Evolutionary conservation across 352 stramenopile species (phyloP).

Genomic region (Phytophthora kernoviae): DNA sequence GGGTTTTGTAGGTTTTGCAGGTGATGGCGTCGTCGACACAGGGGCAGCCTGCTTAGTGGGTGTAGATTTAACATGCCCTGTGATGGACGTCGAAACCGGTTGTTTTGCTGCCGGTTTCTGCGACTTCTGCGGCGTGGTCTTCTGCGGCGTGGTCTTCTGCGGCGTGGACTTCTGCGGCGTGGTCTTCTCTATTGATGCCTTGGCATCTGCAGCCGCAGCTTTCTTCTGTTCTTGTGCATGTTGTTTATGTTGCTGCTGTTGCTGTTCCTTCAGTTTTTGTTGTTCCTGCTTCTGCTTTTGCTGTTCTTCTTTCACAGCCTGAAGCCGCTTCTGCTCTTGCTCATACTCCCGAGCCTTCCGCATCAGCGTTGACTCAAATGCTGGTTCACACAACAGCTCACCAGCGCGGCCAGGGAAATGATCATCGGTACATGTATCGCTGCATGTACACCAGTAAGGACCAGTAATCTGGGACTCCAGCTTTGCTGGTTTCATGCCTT

Average conservation of each 20-base stretch:
- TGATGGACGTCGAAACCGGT: neutral
- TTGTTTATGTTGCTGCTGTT: slow-evolving; percentile 29
- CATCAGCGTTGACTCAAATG: slow-evolving; percentile 58
- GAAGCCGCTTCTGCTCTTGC: slow-evolving; percentile 39
- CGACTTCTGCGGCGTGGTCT: slow-evolving; percentile 7
- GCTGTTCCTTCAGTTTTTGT: slow-evolving; percentile 24
- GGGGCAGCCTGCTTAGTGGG: neutral
- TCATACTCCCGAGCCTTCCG: slow-evolving; percentile 51
- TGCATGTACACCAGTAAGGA: slow-evolving; percentile 42
- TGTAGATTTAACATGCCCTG: neutral
- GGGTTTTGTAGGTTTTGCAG: slow-evolving; percentile 24
- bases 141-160: slow-evolving; percentile 9
- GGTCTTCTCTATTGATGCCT: slow-evolving; percentile 11
- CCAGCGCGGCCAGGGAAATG: slow-evolving; percentile 30
- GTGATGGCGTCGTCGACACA: slow-evolving; percentile 14
- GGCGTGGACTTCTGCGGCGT: slow-evolving; percentile 9
- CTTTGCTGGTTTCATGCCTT: slow-evolving; percentile 69
- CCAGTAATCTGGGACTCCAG: slow-evolving; percentile 67
- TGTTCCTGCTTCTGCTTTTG: slow-evolving; percentile 24
- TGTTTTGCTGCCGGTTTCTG: slow-evolving; percentile 16
- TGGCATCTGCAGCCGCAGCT: slow-evolving; percentile 1
- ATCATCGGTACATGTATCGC: neutral
- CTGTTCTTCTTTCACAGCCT: slow-evolving; percentile 25
- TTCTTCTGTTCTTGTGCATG: slow-evolving; percentile 30
- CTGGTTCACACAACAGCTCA: slow-evolving; percentile 37